Percentiles rank a stretch among this genome's conserved stretches.
Conservation (phyloP, 805 yeast species). For the Hanseniaspora meyeri region DNA sequence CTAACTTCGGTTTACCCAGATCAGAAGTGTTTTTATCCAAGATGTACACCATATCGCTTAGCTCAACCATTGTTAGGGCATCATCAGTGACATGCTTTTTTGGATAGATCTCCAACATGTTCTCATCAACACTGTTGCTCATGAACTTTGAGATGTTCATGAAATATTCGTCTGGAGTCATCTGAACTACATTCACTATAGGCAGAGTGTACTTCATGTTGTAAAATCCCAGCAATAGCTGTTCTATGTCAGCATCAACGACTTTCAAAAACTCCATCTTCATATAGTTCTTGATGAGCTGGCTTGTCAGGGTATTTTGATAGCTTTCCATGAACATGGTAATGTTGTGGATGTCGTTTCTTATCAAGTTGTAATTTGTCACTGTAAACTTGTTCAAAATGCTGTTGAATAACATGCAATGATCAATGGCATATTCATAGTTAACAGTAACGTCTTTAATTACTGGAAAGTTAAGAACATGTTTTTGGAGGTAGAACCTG, state of each 20-base stretch:
- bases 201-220: conserved; percentile 7
- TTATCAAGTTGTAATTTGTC: neutral
- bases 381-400: conserved; percentile 1
- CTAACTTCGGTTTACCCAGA: neutral
- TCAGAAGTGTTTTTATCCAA: neutral
- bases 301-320: conserved; percentile 2
- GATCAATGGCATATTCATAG: neutral
- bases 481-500: neutral
- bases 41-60: neutral
- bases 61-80: neutral
- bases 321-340: conserved; percentile 1
- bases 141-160: neutral
- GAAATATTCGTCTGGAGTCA: conserved; percentile 11
- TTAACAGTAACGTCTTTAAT: neutral
- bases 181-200: conserved; percentile 2
- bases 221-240: neutral
- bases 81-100: neutral
- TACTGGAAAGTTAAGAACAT: neutral
- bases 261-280: conserved; percentile 4
- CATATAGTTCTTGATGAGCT: conserved; percentile 4
- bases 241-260: neutral
- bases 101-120: neutral
- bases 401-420: neutral
- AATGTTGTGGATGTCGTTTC: conserved; percentile 10
- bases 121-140: neutral